A percentile compares a stretch with the other conserved stretches of the same genome.
These are phyloP conservation scores for Rutstroemia sydowiana DNA, from an alignment of 2,329 filamentous ascomycete species.

Conservation along the genomic window DNA sequence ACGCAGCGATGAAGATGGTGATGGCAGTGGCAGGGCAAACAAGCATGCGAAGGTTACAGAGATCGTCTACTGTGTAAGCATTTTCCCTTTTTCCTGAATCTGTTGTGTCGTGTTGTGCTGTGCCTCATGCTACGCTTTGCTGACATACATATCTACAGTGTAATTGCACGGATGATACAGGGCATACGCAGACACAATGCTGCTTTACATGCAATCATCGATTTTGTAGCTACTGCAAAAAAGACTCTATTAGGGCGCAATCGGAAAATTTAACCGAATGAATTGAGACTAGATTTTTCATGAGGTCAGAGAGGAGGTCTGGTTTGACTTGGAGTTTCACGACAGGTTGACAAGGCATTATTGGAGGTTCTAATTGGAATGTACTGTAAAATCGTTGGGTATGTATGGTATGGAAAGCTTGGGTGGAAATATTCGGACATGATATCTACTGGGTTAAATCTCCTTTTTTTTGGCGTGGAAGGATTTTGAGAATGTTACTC, in stretches of 20 bases:
- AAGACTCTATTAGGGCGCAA: not conserved
- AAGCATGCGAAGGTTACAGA: conserved; percentile 14
- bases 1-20: conserved; percentile 8
- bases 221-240: conserved; percentile 15
- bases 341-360: not conserved
- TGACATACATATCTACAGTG: conserved; percentile 16
- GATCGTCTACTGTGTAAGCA: conserved; percentile 22
- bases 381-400: conserved; percentile 2
- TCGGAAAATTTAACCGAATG: not conserved
- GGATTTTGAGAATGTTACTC: too few species aligned
- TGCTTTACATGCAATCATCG: conserved; percentile 13
- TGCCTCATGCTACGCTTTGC: conserved; percentile 1
- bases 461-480: too few species aligned
- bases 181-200: conserved; percentile 14
- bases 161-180: conserved; percentile 16
- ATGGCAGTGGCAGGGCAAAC: conserved; percentile 3
- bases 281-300: too few species aligned
- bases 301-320: not conserved
- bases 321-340: not conserved
- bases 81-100: not conserved
- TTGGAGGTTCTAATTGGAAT: too few species aligned
- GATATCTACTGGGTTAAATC: too few species aligned
- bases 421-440: not conserved
- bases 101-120: too few species aligned
- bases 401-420: not conserved